Percentiles rank a stretch among this genome's conserved stretches.
Conservation (phyloP, 2,329 filamentous ascomycete species). For the Sporothrix schenckii region DNA sequence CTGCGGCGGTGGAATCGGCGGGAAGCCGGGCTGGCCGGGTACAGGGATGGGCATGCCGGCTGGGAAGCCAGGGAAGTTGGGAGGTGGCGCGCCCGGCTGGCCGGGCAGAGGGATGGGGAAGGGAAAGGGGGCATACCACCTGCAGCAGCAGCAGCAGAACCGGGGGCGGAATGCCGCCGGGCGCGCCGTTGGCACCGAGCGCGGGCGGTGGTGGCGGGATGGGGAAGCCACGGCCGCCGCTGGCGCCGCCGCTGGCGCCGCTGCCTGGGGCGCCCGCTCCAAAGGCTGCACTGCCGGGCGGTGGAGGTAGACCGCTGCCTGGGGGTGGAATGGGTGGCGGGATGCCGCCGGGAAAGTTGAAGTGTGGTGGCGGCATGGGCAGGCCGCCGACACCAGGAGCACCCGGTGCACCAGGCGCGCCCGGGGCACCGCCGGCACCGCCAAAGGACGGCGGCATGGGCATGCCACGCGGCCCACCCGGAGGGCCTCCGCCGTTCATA, state of each 20-base stretch:
- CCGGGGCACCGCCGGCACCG: conserved; percentile 23
- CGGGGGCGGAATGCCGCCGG: conserved; percentile 2
- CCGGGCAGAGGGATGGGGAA: conserved; percentile 20
- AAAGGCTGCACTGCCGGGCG: conserved; percentile 32
- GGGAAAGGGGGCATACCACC: conserved; percentile 13
- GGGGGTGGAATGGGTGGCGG: conserved; percentile 38
- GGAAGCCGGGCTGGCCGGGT: conserved; percentile 43
- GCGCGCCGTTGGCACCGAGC: conserved; percentile 43
- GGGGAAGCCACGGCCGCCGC: conserved; percentile 38
- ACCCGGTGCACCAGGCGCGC: conserved; percentile 52
- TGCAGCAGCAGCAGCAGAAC: not conserved
- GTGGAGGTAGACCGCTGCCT: conserved; percentile 36
- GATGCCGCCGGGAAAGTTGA: conserved; percentile 43
- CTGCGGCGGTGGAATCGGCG: conserved; percentile 44
- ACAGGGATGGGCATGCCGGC: conserved; percentile 49
- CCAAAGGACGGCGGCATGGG: conserved; percentile 48
- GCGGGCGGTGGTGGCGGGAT: conserved; percentile 49
- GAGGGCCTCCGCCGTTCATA: conserved; percentile 19
- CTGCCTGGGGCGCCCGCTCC: conserved; percentile 16
- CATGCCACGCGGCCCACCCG: conserved; percentile 53
- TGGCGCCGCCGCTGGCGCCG: conserved; percentile 2
- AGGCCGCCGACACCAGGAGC: conserved; percentile 54
- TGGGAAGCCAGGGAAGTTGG: conserved; percentile 43
- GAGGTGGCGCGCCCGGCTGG: conserved; percentile 14
- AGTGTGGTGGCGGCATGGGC: conserved; percentile 48